Conservation (phyloP, 164 flowering plant species). For the Annona cherimola region DNA sequence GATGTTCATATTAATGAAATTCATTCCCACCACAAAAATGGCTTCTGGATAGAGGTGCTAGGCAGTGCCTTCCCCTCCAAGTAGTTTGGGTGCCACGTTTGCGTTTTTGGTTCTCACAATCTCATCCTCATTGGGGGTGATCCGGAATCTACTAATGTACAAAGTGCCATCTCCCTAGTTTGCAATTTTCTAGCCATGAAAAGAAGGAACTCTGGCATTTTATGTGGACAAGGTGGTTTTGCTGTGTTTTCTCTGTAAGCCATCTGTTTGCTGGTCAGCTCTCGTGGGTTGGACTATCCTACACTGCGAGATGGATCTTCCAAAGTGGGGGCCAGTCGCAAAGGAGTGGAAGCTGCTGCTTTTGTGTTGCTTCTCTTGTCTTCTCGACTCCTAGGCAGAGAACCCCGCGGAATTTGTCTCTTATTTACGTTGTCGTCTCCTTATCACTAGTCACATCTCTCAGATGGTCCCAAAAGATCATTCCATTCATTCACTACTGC, state of each 20-base stretch:
- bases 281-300: not conserved
- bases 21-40: slow-evolving; percentile 20
- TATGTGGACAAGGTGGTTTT: not conserved
- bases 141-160: not conserved
- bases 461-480: too few relatives aligned
- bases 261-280: not conserved
- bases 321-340: not conserved
- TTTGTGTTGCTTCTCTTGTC: too few relatives aligned
- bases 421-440: too few relatives aligned
- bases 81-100: not conserved
- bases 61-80: not conserved
- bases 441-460: too few relatives aligned
- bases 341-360: too few relatives aligned
- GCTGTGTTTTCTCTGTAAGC: not conserved
- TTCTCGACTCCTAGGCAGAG: too few relatives aligned
- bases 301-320: not conserved
- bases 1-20: slow-evolving; percentile 5
- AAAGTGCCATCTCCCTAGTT: not conserved
- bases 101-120: not conserved
- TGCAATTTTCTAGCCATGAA: not conserved
- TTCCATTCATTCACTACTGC: too few relatives aligned
- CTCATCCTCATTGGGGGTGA: not conserved
- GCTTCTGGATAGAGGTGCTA: slow-evolving; percentile 17
- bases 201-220: not conserved
- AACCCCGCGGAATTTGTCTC: too few relatives aligned